Evolutionary conservation across 306 rosid species (phyloP).

Genomic region (Cicer arietinum): DNA sequence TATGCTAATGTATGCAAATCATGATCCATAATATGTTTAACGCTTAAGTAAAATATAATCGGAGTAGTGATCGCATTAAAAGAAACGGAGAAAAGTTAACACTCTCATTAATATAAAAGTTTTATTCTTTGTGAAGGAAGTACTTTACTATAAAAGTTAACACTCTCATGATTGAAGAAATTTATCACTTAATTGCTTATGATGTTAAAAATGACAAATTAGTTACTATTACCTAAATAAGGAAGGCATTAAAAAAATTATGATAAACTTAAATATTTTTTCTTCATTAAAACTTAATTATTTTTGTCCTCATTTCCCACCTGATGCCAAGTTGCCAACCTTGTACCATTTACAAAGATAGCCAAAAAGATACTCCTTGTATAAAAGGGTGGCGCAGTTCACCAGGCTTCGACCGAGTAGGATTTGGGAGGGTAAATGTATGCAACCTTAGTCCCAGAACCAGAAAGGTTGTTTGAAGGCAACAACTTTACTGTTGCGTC

Average conservation of each 20-base stretch:
- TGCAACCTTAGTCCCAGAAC: background rate
- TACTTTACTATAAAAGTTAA: conserved; percentile 9
- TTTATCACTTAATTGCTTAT: conserved; percentile 1
- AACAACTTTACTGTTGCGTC: too few relatives aligned
- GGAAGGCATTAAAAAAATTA: background rate
- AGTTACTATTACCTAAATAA: conserved; percentile 3
- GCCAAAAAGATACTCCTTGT: too few relatives aligned
- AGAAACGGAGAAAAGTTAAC: background rate
- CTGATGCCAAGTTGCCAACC: background rate
- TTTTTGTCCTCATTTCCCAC: background rate
- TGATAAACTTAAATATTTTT: background rate
- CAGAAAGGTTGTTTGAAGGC: too few relatives aligned
- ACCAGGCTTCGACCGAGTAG: too few relatives aligned
- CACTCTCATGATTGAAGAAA: background rate
- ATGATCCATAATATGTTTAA: background rate
- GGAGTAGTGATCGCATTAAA: background rate
- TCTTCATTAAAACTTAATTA: background rate
- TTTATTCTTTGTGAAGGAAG: conserved; percentile 1
- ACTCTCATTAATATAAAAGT: background rate
- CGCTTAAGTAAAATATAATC: background rate
- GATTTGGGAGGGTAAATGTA: too few relatives aligned
- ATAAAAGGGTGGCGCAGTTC: too few relatives aligned
- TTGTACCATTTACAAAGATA: background rate
- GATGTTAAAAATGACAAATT: conserved; percentile 10
- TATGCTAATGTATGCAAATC: background rate